These are phyloP conservation scores for Melastoma candidum DNA, from an alignment of 441 rosid genomes.

Conservation along the genomic window DNA sequence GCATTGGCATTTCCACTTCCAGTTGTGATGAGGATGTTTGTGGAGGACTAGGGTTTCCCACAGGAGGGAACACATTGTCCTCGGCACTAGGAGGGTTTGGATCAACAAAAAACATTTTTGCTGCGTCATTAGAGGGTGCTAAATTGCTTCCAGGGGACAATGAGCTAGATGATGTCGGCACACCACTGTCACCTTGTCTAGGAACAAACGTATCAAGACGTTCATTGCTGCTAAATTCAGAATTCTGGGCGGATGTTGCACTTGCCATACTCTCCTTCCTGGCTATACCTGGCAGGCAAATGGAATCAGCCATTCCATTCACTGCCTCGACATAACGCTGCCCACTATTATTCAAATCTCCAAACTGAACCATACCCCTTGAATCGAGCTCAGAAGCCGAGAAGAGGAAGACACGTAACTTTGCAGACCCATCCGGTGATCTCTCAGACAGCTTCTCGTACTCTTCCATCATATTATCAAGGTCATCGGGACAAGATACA, in stretches of 20 bases:
- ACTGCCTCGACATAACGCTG: conserved; percentile 32
- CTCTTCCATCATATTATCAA: conserved; percentile 59
- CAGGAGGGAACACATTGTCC: conserved; percentile 29
- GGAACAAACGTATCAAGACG: conserved; percentile 29
- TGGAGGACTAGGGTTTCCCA: conserved; percentile 23
- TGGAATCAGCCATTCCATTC: conserved; percentile 31
- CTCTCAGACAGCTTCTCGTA: conserved; percentile 28
- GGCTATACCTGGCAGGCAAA: conserved; percentile 9
- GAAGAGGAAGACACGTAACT: conserved; percentile 42
- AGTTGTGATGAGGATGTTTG: conserved; percentile 27
- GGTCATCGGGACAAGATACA: conserved; percentile 49
- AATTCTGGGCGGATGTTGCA: conserved; percentile 56
- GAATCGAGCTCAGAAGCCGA: conserved; percentile 32
- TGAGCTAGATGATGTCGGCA: conserved; percentile 23
- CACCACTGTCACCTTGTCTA: conserved; percentile 27
- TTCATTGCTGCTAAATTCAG: conserved; percentile 51
- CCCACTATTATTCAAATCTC: conserved; percentile 25
- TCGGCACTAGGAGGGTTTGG: conserved; percentile 27
- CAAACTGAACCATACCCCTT: conserved; percentile 21
- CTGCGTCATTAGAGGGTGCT: conserved; percentile 22
- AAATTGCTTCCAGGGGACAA: conserved; percentile 27
- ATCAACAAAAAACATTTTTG: conserved; percentile 22
- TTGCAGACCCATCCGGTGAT: conserved; percentile 35
- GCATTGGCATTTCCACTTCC: conserved; percentile 35
- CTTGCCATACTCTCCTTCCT: conserved; percentile 64